These are phyloP conservation scores for Coniochaeta sp. DNA, from an alignment of 2,329 filamentous ascomycete species.

Conservation along the genomic window DNA sequence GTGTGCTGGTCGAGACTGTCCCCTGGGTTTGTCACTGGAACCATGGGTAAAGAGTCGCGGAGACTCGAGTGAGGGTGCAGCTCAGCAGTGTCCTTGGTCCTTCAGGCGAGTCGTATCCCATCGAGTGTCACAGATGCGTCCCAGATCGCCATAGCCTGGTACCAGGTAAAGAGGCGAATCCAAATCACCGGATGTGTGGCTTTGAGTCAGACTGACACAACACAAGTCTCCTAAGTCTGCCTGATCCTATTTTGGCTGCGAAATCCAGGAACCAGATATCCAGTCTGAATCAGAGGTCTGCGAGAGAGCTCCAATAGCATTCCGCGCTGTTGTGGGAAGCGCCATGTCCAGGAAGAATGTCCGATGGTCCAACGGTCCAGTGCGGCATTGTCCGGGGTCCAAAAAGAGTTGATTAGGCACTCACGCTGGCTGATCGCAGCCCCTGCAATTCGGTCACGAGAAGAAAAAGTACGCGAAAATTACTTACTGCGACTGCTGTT, in stretches of 20 bases:
- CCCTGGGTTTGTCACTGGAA: background rate
- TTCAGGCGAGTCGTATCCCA: too few species aligned
- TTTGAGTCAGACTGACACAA: too few species aligned
- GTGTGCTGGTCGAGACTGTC: background rate
- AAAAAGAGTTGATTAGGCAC: background rate
- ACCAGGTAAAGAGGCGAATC: too few species aligned
- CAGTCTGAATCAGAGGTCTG: background rate
- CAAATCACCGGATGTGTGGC: too few species aligned
- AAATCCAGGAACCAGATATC: too few species aligned
- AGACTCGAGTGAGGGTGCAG: background rate
- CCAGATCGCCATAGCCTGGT: too few species aligned
- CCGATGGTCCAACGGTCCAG: background rate
- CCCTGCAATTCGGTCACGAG: background rate
- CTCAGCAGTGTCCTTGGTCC: background rate
- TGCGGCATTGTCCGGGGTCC: background rate
- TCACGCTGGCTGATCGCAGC: background rate
- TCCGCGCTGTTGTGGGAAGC: background rate
- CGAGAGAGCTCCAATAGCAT: background rate
- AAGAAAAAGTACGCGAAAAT: background rate
- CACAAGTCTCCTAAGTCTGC: too few species aligned
- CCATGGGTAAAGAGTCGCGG: background rate
- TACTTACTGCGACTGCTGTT: conserved; percentile 36
- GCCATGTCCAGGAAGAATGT: background rate
- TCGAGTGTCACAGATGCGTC: too few species aligned
- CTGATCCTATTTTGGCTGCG: too few species aligned